A percentile compares a stretch with the other conserved stretches of the same genome.
These are phyloP conservation scores for Puya raimondii DNA, from an alignment of 176 grass and related monocot species.

Conservation along the genomic window DNA sequence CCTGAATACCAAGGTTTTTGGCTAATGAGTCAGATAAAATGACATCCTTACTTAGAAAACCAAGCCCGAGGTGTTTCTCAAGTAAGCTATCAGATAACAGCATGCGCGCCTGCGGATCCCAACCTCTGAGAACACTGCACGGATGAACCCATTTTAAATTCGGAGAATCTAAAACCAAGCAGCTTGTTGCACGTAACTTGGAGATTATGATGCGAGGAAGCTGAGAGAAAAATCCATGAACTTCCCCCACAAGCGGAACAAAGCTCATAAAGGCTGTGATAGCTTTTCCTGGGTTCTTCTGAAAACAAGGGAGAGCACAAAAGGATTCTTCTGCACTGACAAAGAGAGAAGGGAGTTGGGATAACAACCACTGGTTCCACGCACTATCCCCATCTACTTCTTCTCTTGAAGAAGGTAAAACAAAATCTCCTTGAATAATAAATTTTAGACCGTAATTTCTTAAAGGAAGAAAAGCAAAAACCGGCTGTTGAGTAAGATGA, in stretches of 20 bases:
- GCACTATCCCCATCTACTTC: constrained; percentile 96
- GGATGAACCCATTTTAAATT: constrained; percentile 55
- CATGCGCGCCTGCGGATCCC: constrained; percentile 59
- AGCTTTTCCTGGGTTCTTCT: constrained; percentile 62
- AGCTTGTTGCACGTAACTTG: constrained; percentile 60
- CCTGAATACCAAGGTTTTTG: constrained; percentile 61
- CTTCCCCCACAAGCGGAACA: constrained; percentile 88
- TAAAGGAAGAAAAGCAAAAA: constrained; percentile 92
- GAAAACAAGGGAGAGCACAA: constrained; percentile 72
- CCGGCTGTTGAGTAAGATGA: constrained; percentile 70
- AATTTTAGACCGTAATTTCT: constrained; percentile 96
- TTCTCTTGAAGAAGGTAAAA: constrained; percentile 93
- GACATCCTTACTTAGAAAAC: constrained; percentile 74
- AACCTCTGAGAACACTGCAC: constrained; percentile 68
- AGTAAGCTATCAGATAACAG: constrained; percentile 67
- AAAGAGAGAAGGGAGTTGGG: constrained; percentile 81
- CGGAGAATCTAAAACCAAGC: constrained; percentile 82
- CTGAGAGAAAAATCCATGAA: constrained; percentile 84
- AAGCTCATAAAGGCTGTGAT: constrained; percentile 84
- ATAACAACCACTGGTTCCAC: constrained; percentile 97
- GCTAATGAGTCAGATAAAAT: constrained; percentile 71
- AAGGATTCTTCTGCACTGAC: constrained; percentile 60
- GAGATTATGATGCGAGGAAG: constrained; percentile 84
- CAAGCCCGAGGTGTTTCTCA: constrained; percentile 71
- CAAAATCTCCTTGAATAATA: constrained; percentile 95